These are phyloP conservation scores for Yarrowia divulgata DNA, from an alignment of 805 yeast genomes.

Conservation along the genomic window DNA sequence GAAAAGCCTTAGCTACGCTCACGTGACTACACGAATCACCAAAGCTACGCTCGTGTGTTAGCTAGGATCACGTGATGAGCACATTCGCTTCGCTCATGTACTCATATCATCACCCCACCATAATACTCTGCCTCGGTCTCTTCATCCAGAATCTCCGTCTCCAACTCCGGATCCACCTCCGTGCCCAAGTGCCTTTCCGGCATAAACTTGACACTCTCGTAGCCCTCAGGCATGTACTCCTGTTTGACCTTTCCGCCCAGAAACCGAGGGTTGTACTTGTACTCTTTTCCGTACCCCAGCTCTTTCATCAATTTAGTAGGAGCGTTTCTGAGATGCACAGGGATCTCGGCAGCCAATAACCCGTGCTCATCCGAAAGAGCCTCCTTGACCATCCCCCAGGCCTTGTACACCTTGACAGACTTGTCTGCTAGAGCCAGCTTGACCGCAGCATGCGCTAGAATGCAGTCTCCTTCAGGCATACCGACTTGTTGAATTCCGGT, in stretches of 20 bases:
- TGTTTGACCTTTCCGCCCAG: slow-evolving; percentile 76
- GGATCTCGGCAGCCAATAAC: slow-evolving; percentile 66
- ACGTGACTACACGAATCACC: no score
- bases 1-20: no score
- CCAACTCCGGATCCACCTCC: slow-evolving; percentile 41
- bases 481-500: slow-evolving; percentile 91
- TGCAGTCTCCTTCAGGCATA: slow-evolving; percentile 90
- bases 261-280: slow-evolving; percentile 88
- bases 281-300: slow-evolving; percentile 81
- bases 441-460: slow-evolving; percentile 92
- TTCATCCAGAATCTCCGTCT: neutral
- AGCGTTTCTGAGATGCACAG: slow-evolving; percentile 84
- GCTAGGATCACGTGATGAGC: neutral
- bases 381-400: slow-evolving; percentile 71
- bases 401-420: slow-evolving; percentile 84
- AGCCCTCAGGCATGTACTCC: slow-evolving; percentile 67
- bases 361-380: slow-evolving; percentile 65
- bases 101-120: slow-evolving; percentile 18
- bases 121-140: slow-evolving; percentile 31
- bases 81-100: neutral
- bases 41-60: neutral
- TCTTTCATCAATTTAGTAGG: slow-evolving; percentile 92
- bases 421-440: slow-evolving; percentile 85
- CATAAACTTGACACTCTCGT: slow-evolving; percentile 59
- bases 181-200: slow-evolving; percentile 53